Evolutionary conservation across 495 filamentous ascomycete species (phyloP), one percentile per base, ranked within the genome.

Genomic region (Annulohypoxylon moriforme): DNA sequence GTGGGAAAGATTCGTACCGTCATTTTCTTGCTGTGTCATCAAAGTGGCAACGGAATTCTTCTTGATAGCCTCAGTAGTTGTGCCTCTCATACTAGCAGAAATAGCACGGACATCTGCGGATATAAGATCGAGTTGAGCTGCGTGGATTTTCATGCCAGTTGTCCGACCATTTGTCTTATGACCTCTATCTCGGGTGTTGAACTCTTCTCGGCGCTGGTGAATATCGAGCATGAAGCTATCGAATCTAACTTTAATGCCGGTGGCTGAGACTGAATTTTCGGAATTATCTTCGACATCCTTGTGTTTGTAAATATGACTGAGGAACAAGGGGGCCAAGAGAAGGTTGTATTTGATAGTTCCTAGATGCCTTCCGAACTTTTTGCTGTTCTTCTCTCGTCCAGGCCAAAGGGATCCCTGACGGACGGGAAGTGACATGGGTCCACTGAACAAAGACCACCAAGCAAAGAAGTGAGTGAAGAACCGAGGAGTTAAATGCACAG

Each of bases 381-480:
- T 99, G 81, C 92, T 97, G 38, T 94, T 94, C 81, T 97, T 98
- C 53, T 97, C 94, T 52, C 92, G 83, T 8, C 93, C 94, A 13
- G 94, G 96, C 89, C 93, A 99, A 11, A 99, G 85, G 31, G 85
- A 86, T 8, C 96, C 96, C 79, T 99, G 96, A 0, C 96, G 91
- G 61, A 99, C 91, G 25, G 96, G 96, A 25, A 99, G 87, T 10
- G 96, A 96, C 90, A 99, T 94, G 13, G 93, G 91, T 0, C 95
- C 95, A 6, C 93, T 93, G 81, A 99, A 99, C 67, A 98, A 87
- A 10, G 91, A 92, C 95, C 94, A 98, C 96, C 96, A 99, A 72
- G 91, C 90, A 81, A 94, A 98, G 83, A 99, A 99, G 75, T 98
- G 96, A 1, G 94, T 97, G 77, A 99, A 99, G 85, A 98, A 97